Percentiles rank a stretch among this genome's conserved stretches.
phyloP scores from a whole-genome alignment of 768 basidiomycete species.

The Glaciozyma martinii region DNA sequence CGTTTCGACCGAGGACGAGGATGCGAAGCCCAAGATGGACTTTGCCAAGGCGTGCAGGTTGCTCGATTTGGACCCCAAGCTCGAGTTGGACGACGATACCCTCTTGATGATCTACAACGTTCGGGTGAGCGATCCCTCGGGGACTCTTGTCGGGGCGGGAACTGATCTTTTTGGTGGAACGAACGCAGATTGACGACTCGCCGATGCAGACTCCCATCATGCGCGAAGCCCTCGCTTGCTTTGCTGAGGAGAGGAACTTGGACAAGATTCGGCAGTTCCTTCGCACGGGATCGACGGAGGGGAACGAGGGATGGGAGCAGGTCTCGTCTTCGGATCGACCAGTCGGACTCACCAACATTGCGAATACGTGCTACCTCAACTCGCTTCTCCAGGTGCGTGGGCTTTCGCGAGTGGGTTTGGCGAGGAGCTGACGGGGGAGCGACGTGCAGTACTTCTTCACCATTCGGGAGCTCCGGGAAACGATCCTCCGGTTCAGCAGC shows the following conservation, averaged over 20 bases:
- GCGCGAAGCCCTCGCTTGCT: conserved; percentile 50
- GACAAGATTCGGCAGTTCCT: conserved; percentile 56
- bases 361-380: conserved; percentile 95
- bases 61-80: conserved; percentile 52
- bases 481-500: conserved; percentile 48
- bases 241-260: conserved; percentile 67
- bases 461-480: conserved; percentile 77
- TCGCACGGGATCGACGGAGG: conserved; percentile 23
- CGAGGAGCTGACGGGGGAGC: not conserved
- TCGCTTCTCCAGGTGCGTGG: conserved; percentile 76
- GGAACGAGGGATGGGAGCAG: conserved; percentile 8
- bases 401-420: not conserved
- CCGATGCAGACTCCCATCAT: conserved; percentile 36
- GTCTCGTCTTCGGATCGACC: conserved; percentile 55
- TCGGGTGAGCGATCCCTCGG: conserved; percentile 45
- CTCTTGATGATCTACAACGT: conserved; percentile 64
- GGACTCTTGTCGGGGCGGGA: not conserved
- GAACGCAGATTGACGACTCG: conserved; percentile 5
- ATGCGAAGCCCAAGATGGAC: conserved; percentile 1
- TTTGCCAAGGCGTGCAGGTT: conserved; percentile 31
- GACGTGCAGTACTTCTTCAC: conserved; percentile 80
- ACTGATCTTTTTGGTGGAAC: no score
- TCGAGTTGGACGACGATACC: conserved; percentile 61
- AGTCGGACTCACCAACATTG: conserved; percentile 46
- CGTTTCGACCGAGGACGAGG: not conserved